A percentile compares a stretch with the other conserved stretches of the same genome.
Evolutionary conservation across 192 early-diverging fungal species (phyloP).

Genomic region (Mortierella antarctica): DNA sequence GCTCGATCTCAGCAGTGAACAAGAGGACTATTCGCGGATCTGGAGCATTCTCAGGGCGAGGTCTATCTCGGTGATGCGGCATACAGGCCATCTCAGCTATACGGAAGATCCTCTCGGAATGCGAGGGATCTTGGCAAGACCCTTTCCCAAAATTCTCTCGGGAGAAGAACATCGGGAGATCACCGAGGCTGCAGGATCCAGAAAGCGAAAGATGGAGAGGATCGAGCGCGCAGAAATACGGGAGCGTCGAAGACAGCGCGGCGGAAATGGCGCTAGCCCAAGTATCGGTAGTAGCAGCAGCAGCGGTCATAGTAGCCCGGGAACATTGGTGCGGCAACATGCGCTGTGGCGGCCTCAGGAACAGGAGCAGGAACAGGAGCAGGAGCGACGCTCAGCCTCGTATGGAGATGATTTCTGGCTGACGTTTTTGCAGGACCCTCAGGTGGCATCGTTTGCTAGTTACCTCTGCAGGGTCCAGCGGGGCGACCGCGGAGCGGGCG

Average conservation of each 20-base stretch:
- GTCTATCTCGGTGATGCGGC: constrained; percentile 58
- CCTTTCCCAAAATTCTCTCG: constrained; percentile 36
- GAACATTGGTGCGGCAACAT: too few relatives aligned
- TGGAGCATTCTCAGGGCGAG: constrained; percentile 50
- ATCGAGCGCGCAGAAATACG: background rate
- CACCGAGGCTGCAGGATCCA: constrained; percentile 2
- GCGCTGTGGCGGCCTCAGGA: background rate
- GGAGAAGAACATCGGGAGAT: background rate
- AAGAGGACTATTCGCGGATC: constrained; percentile 23
- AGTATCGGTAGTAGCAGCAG: too few relatives aligned
- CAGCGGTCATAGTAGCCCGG: too few relatives aligned
- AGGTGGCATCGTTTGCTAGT: constrained; percentile 53
- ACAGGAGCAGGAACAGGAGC: background rate
- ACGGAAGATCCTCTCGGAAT: constrained; percentile 43
- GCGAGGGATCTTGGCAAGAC: constrained; percentile 38
- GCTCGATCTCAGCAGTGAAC: constrained; percentile 53
- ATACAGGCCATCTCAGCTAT: constrained; percentile 60
- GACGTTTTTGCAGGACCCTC: constrained; percentile 46
- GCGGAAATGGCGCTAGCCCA: background rate
- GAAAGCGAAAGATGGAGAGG: constrained; percentile 4
- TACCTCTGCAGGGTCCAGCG: constrained; percentile 33
- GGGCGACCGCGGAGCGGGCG: constrained; percentile 1
- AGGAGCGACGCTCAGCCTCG: constrained; percentile 15
- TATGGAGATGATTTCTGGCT: constrained; percentile 33
- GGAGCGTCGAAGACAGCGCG: background rate